Evolutionary conservation across 495 filamentous ascomycete species (phyloP), one percentile per base, ranked within the genome.

Genomic region (Cercophora samala): DNA sequence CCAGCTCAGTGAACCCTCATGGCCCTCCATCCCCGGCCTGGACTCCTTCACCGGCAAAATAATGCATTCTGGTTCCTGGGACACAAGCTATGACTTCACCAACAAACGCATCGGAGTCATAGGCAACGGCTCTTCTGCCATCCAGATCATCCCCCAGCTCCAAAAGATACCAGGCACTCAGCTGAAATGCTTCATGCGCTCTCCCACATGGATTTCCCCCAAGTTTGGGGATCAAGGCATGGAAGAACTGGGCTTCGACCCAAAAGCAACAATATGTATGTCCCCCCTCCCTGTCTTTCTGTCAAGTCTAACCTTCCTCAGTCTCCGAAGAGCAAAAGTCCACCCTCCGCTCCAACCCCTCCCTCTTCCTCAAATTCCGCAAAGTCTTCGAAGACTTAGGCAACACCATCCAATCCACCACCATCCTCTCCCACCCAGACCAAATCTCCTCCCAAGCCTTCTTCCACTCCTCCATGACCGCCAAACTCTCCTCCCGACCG

Each of bases 71-170:
- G 80, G 79, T 15, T 62, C 67, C 15, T 87, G 85, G 86, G 82
- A 83, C 42, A 68, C 75, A 22, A 71, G 79, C 18, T 83, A 84
- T 67, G 79, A 82, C 69, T 73, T 85, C 51, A 66, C 64, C 25
- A 77, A 80, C 64, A 88, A 87, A 73, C 78, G 74, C 61, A 79
- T 88, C 46, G 86, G 76, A 2, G 65, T 84, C 6, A 78, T 84
- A n/a, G 81, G 82, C 15, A 83, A 79, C 80, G 88, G 89, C 23
- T 88, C 89, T 21, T 90, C 88, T 19, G 85, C 85, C 11, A 88
- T 86, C n/a, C 90, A 92, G 72, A 90, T 92, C 68, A 81, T 89
- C 23, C 88, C 90, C 17, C 84, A 83, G 56, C 78, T 91, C 26
- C 85, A 86, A 58, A 85, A 84, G 60, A 66, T 83, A 5, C 82